Evolutionary conservation across 129 eudicot genomes (phyloP).

Genomic region (Chrysanthemum seticuspe): DNA sequence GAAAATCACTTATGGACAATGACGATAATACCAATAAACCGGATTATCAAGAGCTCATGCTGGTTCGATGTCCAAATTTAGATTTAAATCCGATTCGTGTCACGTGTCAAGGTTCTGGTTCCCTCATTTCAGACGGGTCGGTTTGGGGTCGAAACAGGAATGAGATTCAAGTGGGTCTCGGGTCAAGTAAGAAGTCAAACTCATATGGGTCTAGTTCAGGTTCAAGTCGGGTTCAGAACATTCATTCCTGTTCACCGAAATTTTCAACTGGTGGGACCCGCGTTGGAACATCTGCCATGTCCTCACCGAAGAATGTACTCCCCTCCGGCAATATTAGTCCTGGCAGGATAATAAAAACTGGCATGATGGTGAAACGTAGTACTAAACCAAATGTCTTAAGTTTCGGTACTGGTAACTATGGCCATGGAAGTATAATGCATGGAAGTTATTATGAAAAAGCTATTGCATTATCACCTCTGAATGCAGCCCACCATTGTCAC

Average conservation of each 20-base stretch:
- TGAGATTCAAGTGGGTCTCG: slow-evolving; percentile 13
- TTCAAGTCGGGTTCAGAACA: slow-evolving; percentile 12
- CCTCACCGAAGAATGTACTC: slow-evolving; percentile 59
- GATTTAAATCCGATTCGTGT: not conserved
- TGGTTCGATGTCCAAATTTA: slow-evolving; percentile 19
- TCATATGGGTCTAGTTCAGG: too few relatives aligned
- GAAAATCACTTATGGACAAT: slow-evolving; percentile 30
- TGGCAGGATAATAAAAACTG: slow-evolving; percentile 61
- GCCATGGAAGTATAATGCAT: slow-evolving; percentile 92
- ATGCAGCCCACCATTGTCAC: slow-evolving; percentile 74
- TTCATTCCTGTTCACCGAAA: slow-evolving; percentile 49
- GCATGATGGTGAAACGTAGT: slow-evolving; percentile 49
- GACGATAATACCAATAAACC: slow-evolving; percentile 57
- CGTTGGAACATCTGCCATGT: slow-evolving; percentile 38
- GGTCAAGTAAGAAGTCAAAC: not conserved
- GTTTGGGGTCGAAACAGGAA: slow-evolving; percentile 54
- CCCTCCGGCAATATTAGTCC: slow-evolving; percentile 92
- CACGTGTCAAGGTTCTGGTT: slow-evolving; percentile 27
- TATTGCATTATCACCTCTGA: slow-evolving; percentile 53
- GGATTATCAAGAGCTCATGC: slow-evolving; percentile 70
- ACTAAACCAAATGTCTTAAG: slow-evolving; percentile 63
- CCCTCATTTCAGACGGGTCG: slow-evolving; percentile 92
- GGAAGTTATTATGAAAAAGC: slow-evolving; percentile 64
- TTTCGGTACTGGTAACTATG: slow-evolving; percentile 65
- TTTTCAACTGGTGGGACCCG: too few relatives aligned